Base-by-base conservation (phyloP, 2,329 filamentous ascomycete genomes). In the Calycina herbarum region DNA sequence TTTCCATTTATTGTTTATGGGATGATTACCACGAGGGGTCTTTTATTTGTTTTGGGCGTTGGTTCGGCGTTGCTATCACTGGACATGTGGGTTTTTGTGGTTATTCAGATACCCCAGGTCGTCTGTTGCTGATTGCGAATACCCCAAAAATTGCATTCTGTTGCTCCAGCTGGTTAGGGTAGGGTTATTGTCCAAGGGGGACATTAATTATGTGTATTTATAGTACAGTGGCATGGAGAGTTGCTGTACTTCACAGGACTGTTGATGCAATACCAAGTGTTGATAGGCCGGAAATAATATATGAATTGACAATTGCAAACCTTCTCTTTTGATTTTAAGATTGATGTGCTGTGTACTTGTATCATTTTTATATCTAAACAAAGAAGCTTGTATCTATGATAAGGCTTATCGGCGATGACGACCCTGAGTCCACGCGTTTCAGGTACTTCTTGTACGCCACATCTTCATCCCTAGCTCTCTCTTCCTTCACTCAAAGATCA, bases 81-180 rank as follows among this genome's bases (percentile, higher is more conserved):
- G 58, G 58, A 63, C 40, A 24, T 29, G 51, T 61, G 65, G 63
- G 63, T 61, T 51, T 48, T 51, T 64, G 67, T 65, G 54, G 66
- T 67, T 51, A 54, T 63, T 62, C 64, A 68, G 65, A 70, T 68
- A 68, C 69, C 67, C 66, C 17, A 61, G 58, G 51, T 66, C 17
- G 54, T 70, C 54, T 63, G 59, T 56, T 65, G 54, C 59, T 67
- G 45, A 31, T 63, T 56, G 59, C 63, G 59, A 63, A 67, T 68
- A 66, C 65, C 66, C 66, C 57, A 54, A 65, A 65, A 66, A 62
- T 64, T 65, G 35, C 62, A 59, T 59, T 63, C 66, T 62, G 59
- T 59, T 57, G 51, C 42, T n/a, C 61, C 10, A 54, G 45, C 59
- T 57, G 17, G 42, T 56, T 40, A 24, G 54, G 29, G 58, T 54